A percentile compares a stretch with the other conserved stretches of the same genome.
phyloP scores from a whole-genome alignment of 1,139 yeast genomes.

The Geotrichum klebahnii region DNA sequence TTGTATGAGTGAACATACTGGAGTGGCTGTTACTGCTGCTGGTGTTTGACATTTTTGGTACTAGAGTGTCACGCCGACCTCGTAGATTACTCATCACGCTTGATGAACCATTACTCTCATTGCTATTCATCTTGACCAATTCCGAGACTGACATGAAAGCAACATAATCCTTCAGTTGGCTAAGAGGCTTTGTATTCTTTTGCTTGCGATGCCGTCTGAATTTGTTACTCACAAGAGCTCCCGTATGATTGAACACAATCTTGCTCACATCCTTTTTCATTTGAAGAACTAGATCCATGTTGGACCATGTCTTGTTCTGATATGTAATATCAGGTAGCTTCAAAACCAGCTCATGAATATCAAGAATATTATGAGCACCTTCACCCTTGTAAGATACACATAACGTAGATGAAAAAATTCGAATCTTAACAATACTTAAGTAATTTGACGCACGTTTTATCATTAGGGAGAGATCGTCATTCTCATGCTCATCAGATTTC shows the following conservation, averaged over 20 bases:
- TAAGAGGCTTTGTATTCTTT: slow-evolving; percentile 29
- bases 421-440: slow-evolving; percentile 58
- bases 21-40: not conserved
- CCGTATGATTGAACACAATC: slow-evolving; percentile 68
- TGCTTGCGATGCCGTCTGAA: slow-evolving; percentile 40
- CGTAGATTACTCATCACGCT: not conserved
- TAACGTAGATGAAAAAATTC: slow-evolving; percentile 51
- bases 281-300: slow-evolving; percentile 62
- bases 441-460: slow-evolving; percentile 62
- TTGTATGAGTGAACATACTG: not conserved
- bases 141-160: slow-evolving; percentile 38
- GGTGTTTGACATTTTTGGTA: not conserved
- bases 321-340: slow-evolving; percentile 64
- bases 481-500: slow-evolving; percentile 13
- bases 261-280: slow-evolving; percentile 62
- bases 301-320: slow-evolving; percentile 70
- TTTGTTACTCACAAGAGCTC: slow-evolving; percentile 75
- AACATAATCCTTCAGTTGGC: slow-evolving; percentile 38
- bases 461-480: slow-evolving; percentile 53
- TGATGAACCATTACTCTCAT: not conserved
- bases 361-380: slow-evolving; percentile 60
- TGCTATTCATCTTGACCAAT: slow-evolving; percentile 23
- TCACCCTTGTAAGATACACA: slow-evolving; percentile 61
- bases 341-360: slow-evolving; percentile 65
- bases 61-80: not conserved